Base-by-base conservation (phyloP, 1,284 basidiomycete genomes). In the Cryptococcus sp. region DNA sequence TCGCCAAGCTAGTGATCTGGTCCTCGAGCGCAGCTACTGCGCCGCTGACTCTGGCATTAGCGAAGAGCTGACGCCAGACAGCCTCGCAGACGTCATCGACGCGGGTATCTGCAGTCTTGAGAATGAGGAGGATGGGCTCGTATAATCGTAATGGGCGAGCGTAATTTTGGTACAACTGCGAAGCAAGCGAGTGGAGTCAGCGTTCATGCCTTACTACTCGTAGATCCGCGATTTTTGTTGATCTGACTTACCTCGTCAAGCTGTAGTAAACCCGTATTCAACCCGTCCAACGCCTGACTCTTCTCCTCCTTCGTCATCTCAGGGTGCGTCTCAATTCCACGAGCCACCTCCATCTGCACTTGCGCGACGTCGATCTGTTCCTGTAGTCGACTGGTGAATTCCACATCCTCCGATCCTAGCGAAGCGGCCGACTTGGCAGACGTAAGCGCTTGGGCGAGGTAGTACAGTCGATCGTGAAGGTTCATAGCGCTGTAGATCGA, bases 351-450 rank as follows among this genome's bases (percentile, higher is more conserved):
- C 42, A 95, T 82, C 73, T 99, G 96, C 10, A 99, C 93, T 79
- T 95, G 90, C 3, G 93, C 91, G 15, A 99, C 96, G 57, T 99
- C 96, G 10, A 99, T 84, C 74, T 93, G 93, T 78, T 99, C 96
- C 79, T 98, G 94, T 17, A 97, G 82, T 64, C 93, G 89, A 0
- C 89, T 91, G 25, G 95, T 84, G 81, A 98, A 96, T 50, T 90
- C 88, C 56, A 98, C 91, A 75, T 92, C 93, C 27, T 89, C 88
- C 27, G 84, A 84, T 19, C 84, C 82, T 6, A 77, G 66, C 1
- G 90, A 84, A 17, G 91, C 88, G 71, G 93, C 89, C 17, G 93
- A 93, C 80, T 98, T 98, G 49, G 93, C 95, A 70, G 97, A 96
- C 56, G 90, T 91, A 40, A 96, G 88, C 0, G 95, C 93, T 53